phyloP scores from a whole-genome alignment of 2,329 filamentous ascomycete genomes.

The Phaeosphaeriaceae sp. region DNA sequence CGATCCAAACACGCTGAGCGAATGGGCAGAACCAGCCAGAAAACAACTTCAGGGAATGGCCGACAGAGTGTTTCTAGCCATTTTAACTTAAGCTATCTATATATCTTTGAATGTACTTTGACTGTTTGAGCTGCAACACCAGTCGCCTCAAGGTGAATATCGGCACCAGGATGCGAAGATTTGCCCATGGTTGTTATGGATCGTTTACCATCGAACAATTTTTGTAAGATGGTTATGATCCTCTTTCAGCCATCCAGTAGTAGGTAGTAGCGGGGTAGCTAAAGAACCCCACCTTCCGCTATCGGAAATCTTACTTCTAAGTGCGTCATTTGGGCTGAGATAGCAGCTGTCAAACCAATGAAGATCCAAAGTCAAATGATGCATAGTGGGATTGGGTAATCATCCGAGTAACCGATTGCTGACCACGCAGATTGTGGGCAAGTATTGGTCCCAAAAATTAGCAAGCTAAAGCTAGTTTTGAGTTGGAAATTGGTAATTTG shows the following conservation, averaged over 20 bases:
- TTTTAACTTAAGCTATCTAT: neutral
- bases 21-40: constrained; percentile 75
- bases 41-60: constrained; percentile 68
- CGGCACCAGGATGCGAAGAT: constrained; percentile 42
- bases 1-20: constrained; percentile 75
- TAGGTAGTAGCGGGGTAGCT: no score
- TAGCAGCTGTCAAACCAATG: no score
- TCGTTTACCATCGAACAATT: neutral
- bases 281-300: neutral
- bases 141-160: constrained; percentile 45
- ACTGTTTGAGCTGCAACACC: constrained; percentile 40
- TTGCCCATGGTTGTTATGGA: constrained; percentile 29
- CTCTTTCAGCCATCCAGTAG: no score
- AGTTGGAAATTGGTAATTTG: no score
- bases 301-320: neutral
- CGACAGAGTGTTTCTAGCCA: constrained; percentile 37
- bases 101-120: constrained; percentile 19
- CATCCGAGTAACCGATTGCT: no score
- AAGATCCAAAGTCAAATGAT: no score
- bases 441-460: no score
- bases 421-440: no score
- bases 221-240: no score
- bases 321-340: neutral
- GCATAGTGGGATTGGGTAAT: neutral
- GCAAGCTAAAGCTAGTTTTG: no score